A percentile compares a stretch with the other conserved stretches of the same genome.
Evolutionary conservation across 805 yeast species (phyloP).

Genomic region (Spencermartinsiella europaea): DNA sequence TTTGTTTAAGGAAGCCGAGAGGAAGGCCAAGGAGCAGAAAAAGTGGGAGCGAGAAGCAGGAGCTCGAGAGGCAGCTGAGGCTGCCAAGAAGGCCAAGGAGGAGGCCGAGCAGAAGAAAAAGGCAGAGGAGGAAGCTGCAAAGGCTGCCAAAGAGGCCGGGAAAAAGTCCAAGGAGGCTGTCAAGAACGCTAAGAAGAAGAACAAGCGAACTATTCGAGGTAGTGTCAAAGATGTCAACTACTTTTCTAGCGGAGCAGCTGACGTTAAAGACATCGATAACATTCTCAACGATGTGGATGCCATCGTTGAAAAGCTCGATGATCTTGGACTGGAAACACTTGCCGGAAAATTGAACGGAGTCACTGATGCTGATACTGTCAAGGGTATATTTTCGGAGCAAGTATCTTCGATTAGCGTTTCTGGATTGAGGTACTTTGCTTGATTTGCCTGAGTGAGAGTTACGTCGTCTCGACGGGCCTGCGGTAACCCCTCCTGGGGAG

Average conservation of each 20-base stretch:
- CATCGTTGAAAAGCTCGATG: slow-evolving; percentile 76
- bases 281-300: slow-evolving; percentile 62
- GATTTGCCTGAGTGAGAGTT: no score
- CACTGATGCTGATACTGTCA: slow-evolving; percentile 50
- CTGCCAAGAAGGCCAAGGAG: slow-evolving; percentile 77
- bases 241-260: slow-evolving; percentile 67
- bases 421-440: slow-evolving; percentile 27
- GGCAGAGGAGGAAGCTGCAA: slow-evolving; percentile 65
- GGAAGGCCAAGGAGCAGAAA: slow-evolving; percentile 87
- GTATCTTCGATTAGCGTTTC: slow-evolving; percentile 45
- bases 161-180: slow-evolving; percentile 97
- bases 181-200: slow-evolving; percentile 86
- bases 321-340: slow-evolving; percentile 66
- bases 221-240: slow-evolving; percentile 78
- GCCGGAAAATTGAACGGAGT: slow-evolving; percentile 60
- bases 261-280: slow-evolving; percentile 50
- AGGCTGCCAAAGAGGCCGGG: slow-evolving; percentile 65
- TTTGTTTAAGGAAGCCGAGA: slow-evolving; percentile 87
- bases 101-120: slow-evolving; percentile 79
- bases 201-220: slow-evolving; percentile 79
- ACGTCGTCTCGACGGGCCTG: no score
- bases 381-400: slow-evolving; percentile 51
- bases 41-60: slow-evolving; percentile 99
- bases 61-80: slow-evolving; percentile 93
- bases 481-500: no score